Evolutionary conservation across 2,329 filamentous ascomycete species (phyloP), one percentile per base, ranked within the genome.

Genomic region (Ceratocystis destructans): DNA sequence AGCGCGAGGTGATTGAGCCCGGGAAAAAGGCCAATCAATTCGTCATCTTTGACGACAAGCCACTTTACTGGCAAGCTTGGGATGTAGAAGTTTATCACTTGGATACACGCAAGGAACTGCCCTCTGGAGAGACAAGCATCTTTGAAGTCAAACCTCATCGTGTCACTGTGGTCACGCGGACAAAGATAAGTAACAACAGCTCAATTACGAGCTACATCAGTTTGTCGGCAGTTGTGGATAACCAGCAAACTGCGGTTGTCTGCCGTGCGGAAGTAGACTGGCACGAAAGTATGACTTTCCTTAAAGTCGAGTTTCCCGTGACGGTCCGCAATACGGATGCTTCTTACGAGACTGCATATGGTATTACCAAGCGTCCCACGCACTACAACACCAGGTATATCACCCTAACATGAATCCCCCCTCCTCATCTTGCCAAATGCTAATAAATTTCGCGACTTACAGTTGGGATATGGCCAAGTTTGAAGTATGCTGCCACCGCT

Each of bases 271-370:
- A 95, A 70, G 89, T 97, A n/a, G 90, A 96, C 73, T 99, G 94
- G 94, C 88, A 87, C 71, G 94, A 99, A 76, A 90, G 85, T 12
- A 96, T 94, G 87, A 96, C 94, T 74, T 97, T 97, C 80, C 83
- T 99, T 73, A 99, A 99, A 80, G 93, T 97, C 63, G 94, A 99
- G 75, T 99, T 99, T 77, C 93, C 94, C 0, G 92, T 96, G 69
- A 87, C 95, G 72, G 82, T 97, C 69, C 84, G 86, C 71, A 96
- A 93, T 76, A 96, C 88, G 0, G 91, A 96, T 76, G 94, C 94
- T 41, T 89, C 86, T 12, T 99, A 99, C 75, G 94, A 99, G 76
- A 96, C 90, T 6, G 92, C 96, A 72, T 97, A 90, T 73, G 93
- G 93, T 71, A 85, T 96, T 71, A 87, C 94, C 69, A 85, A 85